Conservation (phyloP, 352 stramenopile species). For the Thalassiosira sp. region DNA sequence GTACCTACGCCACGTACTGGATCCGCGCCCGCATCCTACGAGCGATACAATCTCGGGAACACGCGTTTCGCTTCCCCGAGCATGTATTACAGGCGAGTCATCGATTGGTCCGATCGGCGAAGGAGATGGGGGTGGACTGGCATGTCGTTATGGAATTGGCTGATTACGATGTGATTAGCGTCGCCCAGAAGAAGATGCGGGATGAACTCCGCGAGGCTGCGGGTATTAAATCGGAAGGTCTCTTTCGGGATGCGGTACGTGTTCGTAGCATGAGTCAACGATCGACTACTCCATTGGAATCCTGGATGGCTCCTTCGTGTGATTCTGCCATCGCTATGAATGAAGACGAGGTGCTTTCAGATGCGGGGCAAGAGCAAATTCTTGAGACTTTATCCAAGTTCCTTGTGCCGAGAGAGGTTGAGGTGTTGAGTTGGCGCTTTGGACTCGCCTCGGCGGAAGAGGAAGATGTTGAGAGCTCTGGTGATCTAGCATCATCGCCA, state of each 20-base stretch:
- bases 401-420: constrained; percentile 70
- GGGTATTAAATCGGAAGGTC: constrained; percentile 35
- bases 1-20: constrained; percentile 81
- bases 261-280: constrained; percentile 32
- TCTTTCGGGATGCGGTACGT: constrained; percentile 46
- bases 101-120: constrained; percentile 40
- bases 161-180: constrained; percentile 7
- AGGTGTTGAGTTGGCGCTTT: constrained; percentile 76
- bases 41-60: constrained; percentile 69
- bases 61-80: constrained; percentile 67
- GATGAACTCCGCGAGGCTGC: constrained; percentile 15
- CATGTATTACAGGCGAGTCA: constrained; percentile 60
- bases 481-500: not conserved
- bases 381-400: constrained; percentile 62
- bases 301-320: constrained; percentile 22
- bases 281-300: constrained; percentile 19
- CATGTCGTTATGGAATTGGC: constrained; percentile 25
- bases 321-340: not conserved
- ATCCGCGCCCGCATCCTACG: constrained; percentile 69
- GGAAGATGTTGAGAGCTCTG: not conserved
- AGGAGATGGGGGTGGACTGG: constrained; percentile 35
- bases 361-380: constrained; percentile 59
- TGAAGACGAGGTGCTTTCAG: constrained; percentile 13
- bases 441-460: constrained; percentile 51
- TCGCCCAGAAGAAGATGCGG: constrained; percentile 15